Conservation (phyloP, 352 stramenopile genomes). For the Thalassiosira mediterranea region DNA sequence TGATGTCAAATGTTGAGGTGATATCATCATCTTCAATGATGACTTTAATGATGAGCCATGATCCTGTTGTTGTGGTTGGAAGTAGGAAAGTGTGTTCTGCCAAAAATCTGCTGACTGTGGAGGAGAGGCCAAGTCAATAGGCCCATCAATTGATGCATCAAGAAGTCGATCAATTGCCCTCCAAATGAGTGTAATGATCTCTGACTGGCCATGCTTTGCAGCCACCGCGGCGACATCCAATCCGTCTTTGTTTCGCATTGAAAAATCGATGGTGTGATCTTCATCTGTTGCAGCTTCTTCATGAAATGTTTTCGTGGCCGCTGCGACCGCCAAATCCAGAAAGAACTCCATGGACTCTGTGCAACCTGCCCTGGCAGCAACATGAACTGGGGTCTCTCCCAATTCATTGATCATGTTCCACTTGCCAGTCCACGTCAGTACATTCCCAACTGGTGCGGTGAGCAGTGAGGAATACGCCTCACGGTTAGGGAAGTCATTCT, state of each 20-base stretch:
- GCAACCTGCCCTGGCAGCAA: slow-evolving; percentile 35
- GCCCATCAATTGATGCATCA: slow-evolving; percentile 5
- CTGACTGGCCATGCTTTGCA: slow-evolving; percentile 21
- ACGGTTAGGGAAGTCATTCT: neutral
- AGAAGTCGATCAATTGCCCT: slow-evolving; percentile 17
- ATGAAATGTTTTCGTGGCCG: neutral
- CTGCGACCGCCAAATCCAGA: slow-evolving; percentile 24
- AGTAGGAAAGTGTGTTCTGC: neutral
- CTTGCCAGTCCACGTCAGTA: slow-evolving; percentile 16
- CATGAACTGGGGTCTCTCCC: slow-evolving; percentile 38
- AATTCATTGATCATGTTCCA: slow-evolving; percentile 31
- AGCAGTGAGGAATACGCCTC: slow-evolving; percentile 5
- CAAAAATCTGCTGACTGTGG: neutral
- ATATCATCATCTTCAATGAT: neutral
- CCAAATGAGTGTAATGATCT: slow-evolving; percentile 22
- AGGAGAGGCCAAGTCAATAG: neutral
- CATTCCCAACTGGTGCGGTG: neutral
- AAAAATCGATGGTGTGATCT: slow-evolving; percentile 26
- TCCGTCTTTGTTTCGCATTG: slow-evolving; percentile 34
- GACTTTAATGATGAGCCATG: neutral
- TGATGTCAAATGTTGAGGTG: neutral
- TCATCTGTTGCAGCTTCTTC: slow-evolving; percentile 11
- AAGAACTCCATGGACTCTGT: slow-evolving; percentile 39
- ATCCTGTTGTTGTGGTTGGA: neutral
- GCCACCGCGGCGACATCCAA: slow-evolving; percentile 36